Conservation (phyloP, 2,329 filamentous ascomycete species). For the Septoria linicola region DNA sequence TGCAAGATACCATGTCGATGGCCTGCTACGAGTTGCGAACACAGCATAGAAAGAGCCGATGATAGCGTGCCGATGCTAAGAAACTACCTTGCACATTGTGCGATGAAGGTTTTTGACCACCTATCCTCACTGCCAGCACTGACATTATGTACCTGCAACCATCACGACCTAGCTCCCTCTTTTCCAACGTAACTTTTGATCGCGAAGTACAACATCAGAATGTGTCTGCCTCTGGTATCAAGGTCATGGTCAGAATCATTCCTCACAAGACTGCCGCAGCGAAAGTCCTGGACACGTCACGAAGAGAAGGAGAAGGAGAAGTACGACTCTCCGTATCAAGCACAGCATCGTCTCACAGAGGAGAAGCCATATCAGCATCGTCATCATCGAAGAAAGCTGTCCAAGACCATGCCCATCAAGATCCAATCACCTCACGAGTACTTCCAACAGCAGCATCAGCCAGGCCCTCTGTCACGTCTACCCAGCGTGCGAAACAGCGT, state of each 20-base stretch:
- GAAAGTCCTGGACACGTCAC: background rate
- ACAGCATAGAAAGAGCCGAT: background rate
- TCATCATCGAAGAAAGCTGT: constrained; percentile 5
- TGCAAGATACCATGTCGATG: constrained; percentile 1
- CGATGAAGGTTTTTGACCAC: background rate
- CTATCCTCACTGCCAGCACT: too few species aligned
- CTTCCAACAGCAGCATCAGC: constrained; percentile 10
- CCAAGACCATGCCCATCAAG: constrained; percentile 9
- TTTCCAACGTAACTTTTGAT: background rate
- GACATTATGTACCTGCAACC: background rate
- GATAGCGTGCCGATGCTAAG: background rate
- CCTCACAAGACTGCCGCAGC: constrained; percentile 1
- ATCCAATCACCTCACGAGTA: constrained; percentile 11
- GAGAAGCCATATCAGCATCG: background rate
- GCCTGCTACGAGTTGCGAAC: background rate
- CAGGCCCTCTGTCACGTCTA: background rate
- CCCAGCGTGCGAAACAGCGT: constrained; percentile 9
- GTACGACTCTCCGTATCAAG: background rate
- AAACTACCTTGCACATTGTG: background rate
- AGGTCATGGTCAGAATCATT: constrained; percentile 12
- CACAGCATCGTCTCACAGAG: background rate
- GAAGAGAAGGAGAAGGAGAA: constrained; percentile 2
- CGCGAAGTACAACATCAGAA: background rate
- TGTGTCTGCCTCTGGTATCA: constrained; percentile 11
- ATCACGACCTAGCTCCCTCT: background rate